Conservation (phyloP, 768 basidiomycete species). For the Rhizopogon salebrosus region DNA sequence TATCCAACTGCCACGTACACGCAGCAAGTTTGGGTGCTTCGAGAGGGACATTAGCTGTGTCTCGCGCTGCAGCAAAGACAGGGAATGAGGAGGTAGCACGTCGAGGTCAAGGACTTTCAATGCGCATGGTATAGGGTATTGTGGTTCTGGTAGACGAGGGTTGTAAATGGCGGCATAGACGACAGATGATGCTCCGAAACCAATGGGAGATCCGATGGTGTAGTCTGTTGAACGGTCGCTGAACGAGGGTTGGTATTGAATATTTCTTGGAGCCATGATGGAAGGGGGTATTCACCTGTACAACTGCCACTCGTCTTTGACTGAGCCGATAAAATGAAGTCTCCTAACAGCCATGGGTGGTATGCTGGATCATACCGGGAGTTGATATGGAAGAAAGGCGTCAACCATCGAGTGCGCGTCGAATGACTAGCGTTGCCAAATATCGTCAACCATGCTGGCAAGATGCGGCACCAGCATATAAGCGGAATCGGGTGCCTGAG, state of each 20-base stretch:
- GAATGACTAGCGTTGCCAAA: too few relatives aligned
- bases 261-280: background rate
- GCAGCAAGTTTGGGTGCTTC: slow-evolving; percentile 90
- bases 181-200: slow-evolving; percentile 88
- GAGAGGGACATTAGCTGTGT: slow-evolving; percentile 89
- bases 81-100: slow-evolving; percentile 60
- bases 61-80: slow-evolving; percentile 75
- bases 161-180: slow-evolving; percentile 77
- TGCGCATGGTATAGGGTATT: slow-evolving; percentile 54
- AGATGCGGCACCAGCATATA: too few relatives aligned
- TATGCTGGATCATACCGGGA: background rate
- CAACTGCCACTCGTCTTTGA: slow-evolving; percentile 78
- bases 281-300: slow-evolving; percentile 49
- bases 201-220: slow-evolving; percentile 70
- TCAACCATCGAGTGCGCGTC: too few relatives aligned
- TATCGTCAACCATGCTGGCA: too few relatives aligned
- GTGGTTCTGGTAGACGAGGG: slow-evolving; percentile 31
- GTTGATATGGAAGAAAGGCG: background rate
- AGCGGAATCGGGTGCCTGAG: too few relatives aligned
- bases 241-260: slow-evolving; percentile 2
- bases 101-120: slow-evolving; percentile 91
- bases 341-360: slow-evolving; percentile 16
- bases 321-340: slow-evolving; percentile 64
- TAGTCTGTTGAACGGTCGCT: slow-evolving; percentile 74
- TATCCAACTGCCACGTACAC: slow-evolving; percentile 88